A percentile compares a stretch with the other conserved stretches of the same genome.
These are phyloP conservation scores for Raffaelea ambrosiae DNA, from an alignment of 2,329 filamentous ascomycete genomes.

Conservation along the genomic window DNA sequence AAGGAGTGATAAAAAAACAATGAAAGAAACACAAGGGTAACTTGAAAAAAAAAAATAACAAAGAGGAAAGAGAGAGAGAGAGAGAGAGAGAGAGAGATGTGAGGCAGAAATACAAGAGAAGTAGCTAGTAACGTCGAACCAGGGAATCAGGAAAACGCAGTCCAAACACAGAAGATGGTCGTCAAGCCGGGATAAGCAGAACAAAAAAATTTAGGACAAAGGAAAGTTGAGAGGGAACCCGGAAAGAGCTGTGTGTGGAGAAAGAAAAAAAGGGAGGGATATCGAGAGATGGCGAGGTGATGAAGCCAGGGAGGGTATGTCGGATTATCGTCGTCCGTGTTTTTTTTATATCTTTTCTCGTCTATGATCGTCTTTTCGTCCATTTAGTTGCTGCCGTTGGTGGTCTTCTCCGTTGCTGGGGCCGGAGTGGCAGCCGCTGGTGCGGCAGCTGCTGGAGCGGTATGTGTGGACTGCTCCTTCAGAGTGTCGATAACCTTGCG, in stretches of 20 bases:
- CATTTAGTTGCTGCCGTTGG: slow-evolving; percentile 13
- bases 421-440: too few relatives aligned
- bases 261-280: background rate
- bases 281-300: background rate
- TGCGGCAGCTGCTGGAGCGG: too few relatives aligned
- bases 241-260: background rate
- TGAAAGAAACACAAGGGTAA: background rate
- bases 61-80: background rate
- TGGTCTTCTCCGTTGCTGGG: slow-evolving; percentile 35
- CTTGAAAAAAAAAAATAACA: background rate
- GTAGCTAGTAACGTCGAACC: background rate
- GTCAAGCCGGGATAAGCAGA: background rate
- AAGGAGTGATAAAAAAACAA: background rate
- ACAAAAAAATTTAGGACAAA: background rate
- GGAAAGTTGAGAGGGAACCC: background rate
- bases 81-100: background rate
- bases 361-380: too few relatives aligned
- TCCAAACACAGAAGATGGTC: background rate
- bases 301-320: too few relatives aligned
- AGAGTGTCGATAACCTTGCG: slow-evolving; percentile 49
- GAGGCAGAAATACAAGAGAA: background rate
- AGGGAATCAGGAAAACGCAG: slow-evolving; percentile 5
- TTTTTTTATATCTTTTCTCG: too few relatives aligned
- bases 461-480: slow-evolving; percentile 61
- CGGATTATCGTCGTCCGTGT: too few relatives aligned